A percentile compares a stretch with the other conserved stretches of the same genome.
These are phyloP conservation scores for Globisporangium spinosum DNA, from an alignment of 352 stramenopile species.

Conservation along the genomic window DNA sequence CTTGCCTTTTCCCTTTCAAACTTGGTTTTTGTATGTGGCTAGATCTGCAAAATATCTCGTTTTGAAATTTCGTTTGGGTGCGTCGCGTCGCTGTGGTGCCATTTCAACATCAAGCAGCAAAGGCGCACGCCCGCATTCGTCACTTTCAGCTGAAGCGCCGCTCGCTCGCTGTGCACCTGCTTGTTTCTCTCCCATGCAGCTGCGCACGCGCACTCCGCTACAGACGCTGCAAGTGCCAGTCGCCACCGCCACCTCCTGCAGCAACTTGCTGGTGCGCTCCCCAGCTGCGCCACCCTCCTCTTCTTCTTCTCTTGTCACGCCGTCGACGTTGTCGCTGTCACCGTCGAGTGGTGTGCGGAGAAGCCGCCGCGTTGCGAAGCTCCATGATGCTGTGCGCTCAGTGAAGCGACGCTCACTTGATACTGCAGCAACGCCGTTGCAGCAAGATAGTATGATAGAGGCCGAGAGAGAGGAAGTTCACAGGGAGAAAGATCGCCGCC, in stretches of 20 bases:
- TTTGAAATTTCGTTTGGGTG: not conserved
- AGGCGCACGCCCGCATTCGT: not conserved
- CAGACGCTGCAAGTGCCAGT: not conserved
- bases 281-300: not conserved
- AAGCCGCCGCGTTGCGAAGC: conserved; percentile 4
- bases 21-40: not conserved
- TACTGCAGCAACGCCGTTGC: not conserved
- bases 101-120: conserved; percentile 3
- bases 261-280: not conserved
- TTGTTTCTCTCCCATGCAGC: not conserved
- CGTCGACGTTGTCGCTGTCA: not conserved
- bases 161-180: not conserved
- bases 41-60: not conserved
- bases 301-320: not conserved
- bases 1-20: not conserved
- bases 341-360: not conserved
- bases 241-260: not conserved
- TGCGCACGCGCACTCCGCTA: conserved; percentile 5
- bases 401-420: not conserved
- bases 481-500: not conserved
- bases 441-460: not conserved
- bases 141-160: not conserved
- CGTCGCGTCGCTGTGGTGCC: not conserved
- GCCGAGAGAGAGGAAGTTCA: not conserved
- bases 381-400: not conserved